Percentiles rank a stretch among this genome's conserved stretches.
phyloP scores from a whole-genome alignment of 345 rosid species.

The Boechera stricta region DNA sequence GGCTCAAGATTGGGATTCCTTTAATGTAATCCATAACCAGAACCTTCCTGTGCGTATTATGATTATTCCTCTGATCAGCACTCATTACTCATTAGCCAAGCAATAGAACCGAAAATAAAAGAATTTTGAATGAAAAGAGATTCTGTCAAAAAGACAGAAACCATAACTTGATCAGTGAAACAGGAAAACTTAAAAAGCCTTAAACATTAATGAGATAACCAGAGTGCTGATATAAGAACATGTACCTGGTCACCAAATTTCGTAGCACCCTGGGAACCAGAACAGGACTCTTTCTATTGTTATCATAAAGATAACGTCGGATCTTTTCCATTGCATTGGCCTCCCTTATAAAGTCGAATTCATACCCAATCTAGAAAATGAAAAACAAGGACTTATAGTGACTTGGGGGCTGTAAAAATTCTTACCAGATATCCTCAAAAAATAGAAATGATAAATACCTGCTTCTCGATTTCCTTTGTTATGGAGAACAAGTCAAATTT shows the following conservation, averaged over 20 bases:
- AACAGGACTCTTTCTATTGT: slow-evolving; percentile 85
- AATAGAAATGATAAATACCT: slow-evolving; percentile 54
- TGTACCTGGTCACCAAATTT: slow-evolving; percentile 76
- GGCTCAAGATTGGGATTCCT: slow-evolving; percentile 90
- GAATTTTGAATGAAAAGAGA: slow-evolving; percentile 1
- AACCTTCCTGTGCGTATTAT: slow-evolving; percentile 60
- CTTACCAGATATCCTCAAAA: slow-evolving; percentile 8
- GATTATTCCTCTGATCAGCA: slow-evolving; percentile 19
- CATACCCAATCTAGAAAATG: slow-evolving; percentile 79
- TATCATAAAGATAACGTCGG: slow-evolving; percentile 67
- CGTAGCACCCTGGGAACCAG: slow-evolving; percentile 66
- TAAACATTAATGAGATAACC: background rate
- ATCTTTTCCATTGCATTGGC: slow-evolving; percentile 90
- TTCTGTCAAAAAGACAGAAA: background rate
- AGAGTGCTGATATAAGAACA: background rate
- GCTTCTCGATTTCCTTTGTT: slow-evolving; percentile 93
- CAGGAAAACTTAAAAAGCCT: background rate
- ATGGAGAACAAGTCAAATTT: slow-evolving; percentile 87
- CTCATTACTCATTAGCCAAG: background rate
- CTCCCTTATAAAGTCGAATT: slow-evolving; percentile 89
- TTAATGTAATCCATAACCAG: slow-evolving; percentile 80
- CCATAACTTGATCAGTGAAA: slow-evolving; percentile 2
- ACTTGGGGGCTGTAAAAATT: background rate
- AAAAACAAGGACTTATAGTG: slow-evolving; percentile 12
- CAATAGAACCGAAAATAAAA: background rate